Percentiles rank a stretch among this genome's conserved stretches.
Conservation (phyloP, 306 rosid genomes). For the Trifolium subterraneum region DNA sequence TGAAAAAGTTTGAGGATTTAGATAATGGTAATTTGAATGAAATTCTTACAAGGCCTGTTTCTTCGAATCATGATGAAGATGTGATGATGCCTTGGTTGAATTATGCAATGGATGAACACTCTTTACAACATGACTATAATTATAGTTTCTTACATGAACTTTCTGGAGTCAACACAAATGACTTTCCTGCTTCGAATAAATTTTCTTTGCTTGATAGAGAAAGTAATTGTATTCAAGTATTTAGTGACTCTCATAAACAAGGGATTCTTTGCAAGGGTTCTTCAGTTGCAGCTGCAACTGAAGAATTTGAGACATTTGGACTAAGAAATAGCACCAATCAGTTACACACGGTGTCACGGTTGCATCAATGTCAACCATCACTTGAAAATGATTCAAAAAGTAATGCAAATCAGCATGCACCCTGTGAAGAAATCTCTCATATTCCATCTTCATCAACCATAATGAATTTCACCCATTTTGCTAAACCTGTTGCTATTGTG, state of each 20-base stretch:
- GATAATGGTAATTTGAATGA: slow-evolving; percentile 50
- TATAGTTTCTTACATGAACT: background rate
- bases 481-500: slow-evolving; percentile 66
- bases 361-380: background rate
- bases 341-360: background rate
- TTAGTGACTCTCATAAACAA: background rate
- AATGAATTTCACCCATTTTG: slow-evolving; percentile 80
- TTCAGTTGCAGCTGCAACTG: slow-evolving; percentile 32
- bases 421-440: slow-evolving; percentile 47
- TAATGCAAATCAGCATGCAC: slow-evolving; percentile 38
- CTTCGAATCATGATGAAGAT: background rate
- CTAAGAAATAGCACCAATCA: slow-evolving; percentile 46
- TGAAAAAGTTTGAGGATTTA: slow-evolving; percentile 57
- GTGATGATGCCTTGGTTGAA: slow-evolving; percentile 68
- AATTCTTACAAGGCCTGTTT: background rate
- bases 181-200: background rate
- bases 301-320: slow-evolving; percentile 44
- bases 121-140: background rate
- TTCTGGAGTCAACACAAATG: background rate
- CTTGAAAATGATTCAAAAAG: slow-evolving; percentile 47
- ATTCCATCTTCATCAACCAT: slow-evolving; percentile 50
- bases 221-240: background rate
- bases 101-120: slow-evolving; percentile 55
- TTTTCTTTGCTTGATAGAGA: background rate
- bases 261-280: slow-evolving; percentile 19